These are phyloP conservation scores for Fusarium sp. DNA, from an alignment of 2,329 filamentous ascomycete species.

Conservation along the genomic window DNA sequence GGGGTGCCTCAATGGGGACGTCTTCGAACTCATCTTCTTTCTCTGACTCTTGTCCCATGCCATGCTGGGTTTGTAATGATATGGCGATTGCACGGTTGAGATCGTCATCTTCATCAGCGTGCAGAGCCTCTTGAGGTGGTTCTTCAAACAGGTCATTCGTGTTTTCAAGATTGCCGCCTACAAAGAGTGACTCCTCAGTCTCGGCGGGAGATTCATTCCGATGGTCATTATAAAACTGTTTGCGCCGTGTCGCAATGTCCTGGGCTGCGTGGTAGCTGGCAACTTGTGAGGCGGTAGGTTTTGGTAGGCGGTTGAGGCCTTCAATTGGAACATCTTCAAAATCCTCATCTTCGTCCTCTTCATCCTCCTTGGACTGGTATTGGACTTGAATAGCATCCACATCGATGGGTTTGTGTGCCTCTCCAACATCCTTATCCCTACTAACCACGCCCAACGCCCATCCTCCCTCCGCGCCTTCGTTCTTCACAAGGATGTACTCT, in stretches of 20 bases:
- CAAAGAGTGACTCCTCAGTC: constrained; percentile 65
- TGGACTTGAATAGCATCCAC: constrained; percentile 78
- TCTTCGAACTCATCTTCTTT: constrained; percentile 66
- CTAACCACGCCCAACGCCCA: constrained; percentile 97
- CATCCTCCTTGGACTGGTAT: constrained; percentile 71
- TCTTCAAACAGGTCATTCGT: constrained; percentile 36
- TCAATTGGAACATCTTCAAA: constrained; percentile 96
- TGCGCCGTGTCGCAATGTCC: constrained; percentile 46
- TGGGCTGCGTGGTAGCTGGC: constrained; percentile 48
- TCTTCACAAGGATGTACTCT: constrained; percentile 97
- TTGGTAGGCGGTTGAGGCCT: constrained; percentile 87
- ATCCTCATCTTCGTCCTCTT: constrained; percentile 80
- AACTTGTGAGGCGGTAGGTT: constrained; percentile 52
- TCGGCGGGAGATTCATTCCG: constrained; percentile 47
- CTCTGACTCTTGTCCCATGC: constrained; percentile 54
- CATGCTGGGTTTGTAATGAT: constrained; percentile 79
- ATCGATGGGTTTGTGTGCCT: constrained; percentile 91
- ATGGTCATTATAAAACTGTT: constrained; percentile 48
- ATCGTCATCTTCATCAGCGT: constrained; percentile 69
- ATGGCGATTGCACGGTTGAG: constrained; percentile 86
- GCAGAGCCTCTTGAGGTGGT: constrained; percentile 57
- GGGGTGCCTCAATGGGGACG: constrained; percentile 60
- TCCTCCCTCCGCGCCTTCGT: constrained; percentile 93
- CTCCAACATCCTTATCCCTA: constrained; percentile 83
- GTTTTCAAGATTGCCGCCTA: constrained; percentile 52